Evolutionary conservation across 164 flowering plant genomes (phyloP), one percentile per base, ranked within the genome.

Genomic region (Buxus sempervirens): DNA sequence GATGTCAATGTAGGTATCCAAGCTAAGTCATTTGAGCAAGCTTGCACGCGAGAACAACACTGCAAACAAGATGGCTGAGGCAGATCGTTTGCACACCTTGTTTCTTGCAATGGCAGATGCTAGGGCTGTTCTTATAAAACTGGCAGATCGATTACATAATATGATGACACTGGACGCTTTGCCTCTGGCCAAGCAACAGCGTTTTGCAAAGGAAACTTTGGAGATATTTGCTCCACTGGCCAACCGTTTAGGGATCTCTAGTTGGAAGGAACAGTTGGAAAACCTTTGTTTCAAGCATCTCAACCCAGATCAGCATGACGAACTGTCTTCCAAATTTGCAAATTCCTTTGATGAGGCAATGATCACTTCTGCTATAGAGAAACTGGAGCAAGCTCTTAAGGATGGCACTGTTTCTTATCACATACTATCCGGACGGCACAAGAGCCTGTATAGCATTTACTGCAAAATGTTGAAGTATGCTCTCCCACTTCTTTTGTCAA

Each of bases 61-160:
- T n/a, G 99, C 99, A 36, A 76, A 78, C 71, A 92, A 80, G 76
- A 81, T 84, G 12, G 86, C 64, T 38, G 99, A 95, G 83, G 99
- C 97, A 68, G 97, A 92, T 75, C 88, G 94, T 28, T 56, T 95
- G 79, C 99, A 92, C 72, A 95, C 97, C 25, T 90, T 95, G 97
- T 89, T 90, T 72, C 90, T 95, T 69, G 97, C 97, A 20, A 90
- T 95, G 97, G 89, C 90, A 38, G 99, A 95, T 82, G 93, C 97
- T 1, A 81, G 97, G 77, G 97, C 97, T 65, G 97, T 95, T 56
- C 94, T 92, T 25, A 82, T 95, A 21, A 95, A 95, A 82, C 73
- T 95, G 78, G 99, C 99, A 0, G 99, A 95, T 76, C 84, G 99
- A n/a, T 75, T 95, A 83, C 99, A 95, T 68, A 95, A 95, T 69